These are phyloP conservation scores for Echium plantagineum DNA, from an alignment of 257 asterid genomes.

Conservation along the genomic window DNA sequence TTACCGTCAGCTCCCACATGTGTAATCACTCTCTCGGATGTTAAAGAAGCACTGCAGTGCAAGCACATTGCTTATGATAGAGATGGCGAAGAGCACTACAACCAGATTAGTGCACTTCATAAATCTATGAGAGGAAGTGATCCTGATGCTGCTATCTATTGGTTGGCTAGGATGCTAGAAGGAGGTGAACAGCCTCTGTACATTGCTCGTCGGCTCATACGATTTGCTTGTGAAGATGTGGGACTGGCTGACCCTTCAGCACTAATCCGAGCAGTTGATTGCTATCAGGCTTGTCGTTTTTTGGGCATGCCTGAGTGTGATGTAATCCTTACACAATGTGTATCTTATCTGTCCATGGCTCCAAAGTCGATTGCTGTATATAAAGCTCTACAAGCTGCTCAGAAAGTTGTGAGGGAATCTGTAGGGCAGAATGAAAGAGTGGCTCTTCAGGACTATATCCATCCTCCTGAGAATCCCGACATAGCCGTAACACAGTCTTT, in stretches of 20 bases:
- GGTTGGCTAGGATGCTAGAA: conserved; percentile 79
- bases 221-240: conserved; percentile 72
- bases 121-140: conserved; percentile 86
- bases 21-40: conserved; percentile 19
- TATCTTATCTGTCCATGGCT: conserved; percentile 61
- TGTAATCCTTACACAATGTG: conserved; percentile 66
- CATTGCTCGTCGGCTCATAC: conserved; percentile 58
- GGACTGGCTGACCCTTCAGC: conserved; percentile 81
- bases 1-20: neutral
- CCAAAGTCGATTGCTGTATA: conserved; percentile 65
- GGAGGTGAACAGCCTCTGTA: conserved; percentile 90
- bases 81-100: conserved; percentile 77
- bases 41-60: conserved; percentile 55
- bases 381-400: conserved; percentile 47
- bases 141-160: conserved; percentile 62
- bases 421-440: conserved; percentile 76
- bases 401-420: conserved; percentile 56
- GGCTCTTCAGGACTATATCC: conserved; percentile 60
- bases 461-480: conserved; percentile 59
- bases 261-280: conserved; percentile 62
- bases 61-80: conserved; percentile 71
- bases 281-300: conserved; percentile 77
- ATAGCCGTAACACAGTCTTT: conserved; percentile 33
- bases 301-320: conserved; percentile 83
- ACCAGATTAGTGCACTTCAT: conserved; percentile 70